Evolutionary conservation across 495 filamentous ascomycete species (phyloP).

Genomic region (Hyaloscypha bicolor): DNA sequence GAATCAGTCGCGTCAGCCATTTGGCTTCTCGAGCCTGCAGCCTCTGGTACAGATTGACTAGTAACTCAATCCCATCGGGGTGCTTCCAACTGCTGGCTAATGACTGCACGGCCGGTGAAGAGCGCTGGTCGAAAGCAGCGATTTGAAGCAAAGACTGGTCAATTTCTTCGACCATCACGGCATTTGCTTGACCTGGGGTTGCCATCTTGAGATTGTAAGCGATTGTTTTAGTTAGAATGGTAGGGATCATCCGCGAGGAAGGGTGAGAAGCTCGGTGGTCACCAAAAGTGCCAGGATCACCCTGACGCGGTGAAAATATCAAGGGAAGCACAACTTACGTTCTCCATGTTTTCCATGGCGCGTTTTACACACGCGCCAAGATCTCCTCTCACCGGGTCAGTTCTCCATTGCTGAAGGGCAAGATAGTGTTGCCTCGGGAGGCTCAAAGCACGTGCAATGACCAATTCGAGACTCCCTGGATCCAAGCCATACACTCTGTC

Average conservation of each 20-base stretch:
- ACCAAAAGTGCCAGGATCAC: not conserved
- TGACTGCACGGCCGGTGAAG: slow-evolving; percentile 62
- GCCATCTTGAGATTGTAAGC: slow-evolving; percentile 25
- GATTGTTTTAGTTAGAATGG: slow-evolving; percentile 33
- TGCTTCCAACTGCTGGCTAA: slow-evolving; percentile 40
- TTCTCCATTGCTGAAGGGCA: slow-evolving; percentile 63
- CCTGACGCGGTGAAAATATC: not conserved
- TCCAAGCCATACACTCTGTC: slow-evolving; percentile 77
- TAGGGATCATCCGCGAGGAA: slow-evolving; percentile 7
- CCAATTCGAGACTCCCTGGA: slow-evolving; percentile 56
- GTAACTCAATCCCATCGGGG: slow-evolving; percentile 39
- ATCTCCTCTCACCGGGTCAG: slow-evolving; percentile 57
- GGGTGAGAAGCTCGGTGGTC: not conserved
- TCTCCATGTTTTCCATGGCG: slow-evolving; percentile 66
- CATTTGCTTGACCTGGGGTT: slow-evolving; percentile 21
- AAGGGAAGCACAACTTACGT: slow-evolving; percentile 35
- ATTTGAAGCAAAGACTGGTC: slow-evolving; percentile 63
- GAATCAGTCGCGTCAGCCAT: slow-evolving; percentile 82
- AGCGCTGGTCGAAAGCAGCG: slow-evolving; percentile 69
- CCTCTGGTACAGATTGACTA: slow-evolving; percentile 60
- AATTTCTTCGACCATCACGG: slow-evolving; percentile 75
- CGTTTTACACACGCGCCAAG: slow-evolving; percentile 69
- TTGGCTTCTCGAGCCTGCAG: slow-evolving; percentile 75
- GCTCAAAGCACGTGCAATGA: slow-evolving; percentile 64
- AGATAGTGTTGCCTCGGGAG: slow-evolving; percentile 60